Percentiles rank a stretch among this genome's conserved stretches.
Conservation (phyloP, 768 basidiomycete species). For the Lentinula detonsa region DNA sequence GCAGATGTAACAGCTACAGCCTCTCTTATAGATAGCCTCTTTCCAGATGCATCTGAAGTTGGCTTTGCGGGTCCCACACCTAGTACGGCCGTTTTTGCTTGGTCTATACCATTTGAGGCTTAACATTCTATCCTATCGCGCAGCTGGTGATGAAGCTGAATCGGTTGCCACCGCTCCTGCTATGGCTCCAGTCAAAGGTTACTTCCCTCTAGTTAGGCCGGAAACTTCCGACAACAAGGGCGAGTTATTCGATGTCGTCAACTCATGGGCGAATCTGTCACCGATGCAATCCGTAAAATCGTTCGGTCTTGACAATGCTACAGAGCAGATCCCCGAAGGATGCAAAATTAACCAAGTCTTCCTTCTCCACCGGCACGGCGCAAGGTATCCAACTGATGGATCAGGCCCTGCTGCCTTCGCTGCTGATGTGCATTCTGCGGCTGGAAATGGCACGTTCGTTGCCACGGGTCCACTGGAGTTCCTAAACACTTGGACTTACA, state of each 20-base stretch:
- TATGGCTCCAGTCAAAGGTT: constrained; percentile 25
- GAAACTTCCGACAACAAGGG: constrained; percentile 24
- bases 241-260: constrained; percentile 35
- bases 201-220: constrained; percentile 37
- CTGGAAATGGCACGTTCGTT: constrained; percentile 33
- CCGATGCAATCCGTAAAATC: constrained; percentile 47
- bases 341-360: constrained; percentile 47
- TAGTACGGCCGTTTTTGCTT: constrained; percentile 24
- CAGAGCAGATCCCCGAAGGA: constrained; percentile 37
- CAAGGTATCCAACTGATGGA: constrained; percentile 48
- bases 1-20: constrained; percentile 27
- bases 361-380: constrained; percentile 65
- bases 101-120: not conserved
- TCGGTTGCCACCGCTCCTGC: constrained; percentile 37
- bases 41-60: constrained; percentile 34
- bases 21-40: constrained; percentile 21
- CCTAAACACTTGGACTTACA: constrained; percentile 71
- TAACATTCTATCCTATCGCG: not conserved
- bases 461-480: constrained; percentile 54
- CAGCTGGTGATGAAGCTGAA: constrained; percentile 38
- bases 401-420: constrained; percentile 41
- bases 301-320: constrained; percentile 44
- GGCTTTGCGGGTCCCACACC: constrained; percentile 45
- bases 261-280: constrained; percentile 41
- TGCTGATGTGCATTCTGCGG: constrained; percentile 38